These are phyloP conservation scores for Sporothrix pseudoabietina DNA, from an alignment of 2,329 filamentous ascomycete species.

Conservation along the genomic window DNA sequence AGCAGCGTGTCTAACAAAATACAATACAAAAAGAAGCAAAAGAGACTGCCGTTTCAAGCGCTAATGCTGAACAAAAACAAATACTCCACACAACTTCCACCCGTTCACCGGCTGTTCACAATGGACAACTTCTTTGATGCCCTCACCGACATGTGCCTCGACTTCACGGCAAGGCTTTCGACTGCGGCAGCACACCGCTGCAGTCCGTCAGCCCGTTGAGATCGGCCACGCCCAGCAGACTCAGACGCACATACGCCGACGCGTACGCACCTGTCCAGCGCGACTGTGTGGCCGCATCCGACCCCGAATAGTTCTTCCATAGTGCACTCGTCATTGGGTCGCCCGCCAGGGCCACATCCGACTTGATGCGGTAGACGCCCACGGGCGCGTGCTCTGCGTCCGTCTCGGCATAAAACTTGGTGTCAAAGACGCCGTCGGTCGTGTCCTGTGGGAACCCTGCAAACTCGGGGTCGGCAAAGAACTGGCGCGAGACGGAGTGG, in stretches of 20 bases:
- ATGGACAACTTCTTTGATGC: background rate
- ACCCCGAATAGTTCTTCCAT: conserved; percentile 45
- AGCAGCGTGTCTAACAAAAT: too few species aligned
- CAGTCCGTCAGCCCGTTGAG: conserved; percentile 59
- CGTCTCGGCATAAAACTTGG: conserved; percentile 50
- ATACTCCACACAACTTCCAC: background rate
- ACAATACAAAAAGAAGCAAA: too few species aligned
- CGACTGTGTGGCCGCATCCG: conserved; percentile 40
- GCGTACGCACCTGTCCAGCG: conserved; percentile 51
- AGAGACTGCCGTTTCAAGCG: too few species aligned
- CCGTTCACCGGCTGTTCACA: background rate
- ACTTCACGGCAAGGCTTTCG: background rate
- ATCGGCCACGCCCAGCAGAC: conserved; percentile 58
- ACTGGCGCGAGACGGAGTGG: conserved; percentile 53
- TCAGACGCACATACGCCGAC: conserved; percentile 57
- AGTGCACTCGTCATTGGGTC: conserved; percentile 43
- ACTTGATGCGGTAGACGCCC: conserved; percentile 45
- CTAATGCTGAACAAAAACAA: background rate
- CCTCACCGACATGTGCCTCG: background rate
- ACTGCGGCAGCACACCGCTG: conserved; percentile 52
- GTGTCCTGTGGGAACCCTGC: conserved; percentile 49
- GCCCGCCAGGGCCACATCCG: conserved; percentile 47
- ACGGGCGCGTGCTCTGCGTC: conserved; percentile 39
- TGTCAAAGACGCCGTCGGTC: conserved; percentile 55
- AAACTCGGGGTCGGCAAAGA: conserved; percentile 46